Conservation (phyloP, 1,139 yeast species). For the Debaryomycetaceae sp. region DNA sequence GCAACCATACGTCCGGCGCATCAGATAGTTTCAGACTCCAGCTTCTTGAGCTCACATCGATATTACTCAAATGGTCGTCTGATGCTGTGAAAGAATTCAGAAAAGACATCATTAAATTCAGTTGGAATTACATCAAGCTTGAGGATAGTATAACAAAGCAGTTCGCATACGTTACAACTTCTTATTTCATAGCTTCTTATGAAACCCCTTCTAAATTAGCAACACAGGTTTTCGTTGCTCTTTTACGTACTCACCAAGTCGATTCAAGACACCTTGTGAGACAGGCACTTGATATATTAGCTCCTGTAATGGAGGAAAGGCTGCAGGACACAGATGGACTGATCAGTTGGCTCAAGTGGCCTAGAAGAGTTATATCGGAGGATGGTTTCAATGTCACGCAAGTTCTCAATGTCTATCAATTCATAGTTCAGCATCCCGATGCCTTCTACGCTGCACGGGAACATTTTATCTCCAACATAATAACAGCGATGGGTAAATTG, state of each 20-base stretch:
- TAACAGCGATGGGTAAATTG: slow-evolving; percentile 92
- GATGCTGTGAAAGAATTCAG: slow-evolving; percentile 57
- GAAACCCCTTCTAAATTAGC: slow-evolving; percentile 89
- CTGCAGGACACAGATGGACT: slow-evolving; percentile 57
- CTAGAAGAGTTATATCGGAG: slow-evolving; percentile 86
- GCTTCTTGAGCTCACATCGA: slow-evolving; percentile 75
- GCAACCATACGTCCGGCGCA: slow-evolving; percentile 63
- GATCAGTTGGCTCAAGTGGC: slow-evolving; percentile 89
- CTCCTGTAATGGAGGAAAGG: slow-evolving; percentile 81
- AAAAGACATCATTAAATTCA: slow-evolving; percentile 87
- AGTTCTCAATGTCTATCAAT: slow-evolving; percentile 84
- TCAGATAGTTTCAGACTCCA: slow-evolving; percentile 76
- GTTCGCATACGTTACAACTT: slow-evolving; percentile 86
- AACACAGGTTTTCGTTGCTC: slow-evolving; percentile 87
- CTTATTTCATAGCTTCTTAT: slow-evolving; percentile 81
- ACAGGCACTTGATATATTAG: slow-evolving; percentile 83
- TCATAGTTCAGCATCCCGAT: slow-evolving; percentile 82
- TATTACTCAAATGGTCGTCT: slow-evolving; percentile 70
- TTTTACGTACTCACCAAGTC: slow-evolving; percentile 77
- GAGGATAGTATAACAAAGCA: slow-evolving; percentile 91
- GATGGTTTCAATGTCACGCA: slow-evolving; percentile 83
- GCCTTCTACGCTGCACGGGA: slow-evolving; percentile 84
- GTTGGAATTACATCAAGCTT: slow-evolving; percentile 88
- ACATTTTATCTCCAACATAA: slow-evolving; percentile 82
- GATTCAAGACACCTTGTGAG: slow-evolving; percentile 83